A percentile compares a stretch with the other conserved stretches of the same genome.
These are phyloP conservation scores for Coniochaeta sp. DNA, from an alignment of 2,329 filamentous ascomycete species.

Conservation along the genomic window DNA sequence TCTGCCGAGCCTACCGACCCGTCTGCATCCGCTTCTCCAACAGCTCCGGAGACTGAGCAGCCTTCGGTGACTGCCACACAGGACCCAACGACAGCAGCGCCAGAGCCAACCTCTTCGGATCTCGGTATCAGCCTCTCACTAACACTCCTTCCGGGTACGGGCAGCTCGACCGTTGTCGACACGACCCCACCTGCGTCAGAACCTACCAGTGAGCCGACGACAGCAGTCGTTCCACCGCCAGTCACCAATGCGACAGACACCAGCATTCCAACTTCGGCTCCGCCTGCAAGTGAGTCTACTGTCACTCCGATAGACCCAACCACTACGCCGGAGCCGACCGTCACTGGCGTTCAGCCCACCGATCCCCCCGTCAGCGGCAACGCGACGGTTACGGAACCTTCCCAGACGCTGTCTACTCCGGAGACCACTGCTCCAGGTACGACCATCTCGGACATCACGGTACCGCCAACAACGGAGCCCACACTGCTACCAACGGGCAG, in stretches of 20 bases:
- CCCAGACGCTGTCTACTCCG: not conserved
- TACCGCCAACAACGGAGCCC: not conserved
- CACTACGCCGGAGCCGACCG: not conserved
- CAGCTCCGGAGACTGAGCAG: not conserved
- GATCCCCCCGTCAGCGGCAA: slow-evolving; percentile 3
- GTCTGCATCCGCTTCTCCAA: not conserved
- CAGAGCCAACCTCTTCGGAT: not conserved
- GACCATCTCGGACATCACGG: not conserved
- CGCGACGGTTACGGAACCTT: slow-evolving; percentile 5
- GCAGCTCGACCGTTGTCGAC: not conserved
- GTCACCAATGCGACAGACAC: not conserved
- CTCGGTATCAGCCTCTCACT: not conserved
- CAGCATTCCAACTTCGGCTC: not conserved
- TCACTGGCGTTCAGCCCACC: not conserved
- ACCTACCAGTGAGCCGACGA: not conserved
- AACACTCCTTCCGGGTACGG: not conserved
- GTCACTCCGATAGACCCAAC: not conserved
- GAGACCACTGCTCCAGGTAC: not conserved
- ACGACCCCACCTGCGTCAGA: not conserved
- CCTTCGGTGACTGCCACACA: not conserved
- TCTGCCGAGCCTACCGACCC: not conserved
- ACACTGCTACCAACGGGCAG: not conserved
- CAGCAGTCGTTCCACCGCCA: not conserved
- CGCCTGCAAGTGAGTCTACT: not conserved
- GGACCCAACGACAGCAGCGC: not conserved